Conservation (phyloP, 225 moss, liverwort and hornwort genomes). For the Bryum argenteum region DNA sequence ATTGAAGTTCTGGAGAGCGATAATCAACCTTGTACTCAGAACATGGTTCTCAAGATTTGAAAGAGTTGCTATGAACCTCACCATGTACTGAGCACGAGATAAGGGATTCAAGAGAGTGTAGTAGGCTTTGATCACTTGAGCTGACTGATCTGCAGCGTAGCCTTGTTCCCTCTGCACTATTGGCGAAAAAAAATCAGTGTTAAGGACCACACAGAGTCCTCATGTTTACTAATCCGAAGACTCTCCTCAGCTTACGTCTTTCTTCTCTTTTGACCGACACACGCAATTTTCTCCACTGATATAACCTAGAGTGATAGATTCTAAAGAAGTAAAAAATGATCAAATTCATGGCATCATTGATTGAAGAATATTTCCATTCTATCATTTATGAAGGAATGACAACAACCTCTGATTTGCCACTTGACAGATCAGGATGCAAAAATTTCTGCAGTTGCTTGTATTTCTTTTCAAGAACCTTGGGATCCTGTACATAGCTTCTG, state of each 20-base stretch:
- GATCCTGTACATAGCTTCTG: conserved; percentile 69
- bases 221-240: neutral
- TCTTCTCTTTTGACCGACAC: neutral
- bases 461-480: conserved; percentile 65
- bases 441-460: conserved; percentile 89
- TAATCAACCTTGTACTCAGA: conserved; percentile 5
- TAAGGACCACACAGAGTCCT: neutral
- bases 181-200: conserved; percentile 15
- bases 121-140: conserved; percentile 89
- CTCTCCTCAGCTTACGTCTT: neutral
- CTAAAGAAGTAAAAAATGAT: neutral
- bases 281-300: neutral
- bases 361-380: neutral
- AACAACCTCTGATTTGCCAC: conserved; percentile 76
- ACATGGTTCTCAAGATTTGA: neutral
- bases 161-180: conserved; percentile 74
- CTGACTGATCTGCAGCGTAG: conserved; percentile 79
- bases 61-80: conserved; percentile 23
- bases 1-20: conserved; percentile 12
- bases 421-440: conserved; percentile 88
- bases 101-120: conserved; percentile 74
- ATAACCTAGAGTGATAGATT: neutral
- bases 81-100: conserved; percentile 84
- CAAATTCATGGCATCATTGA: neutral
- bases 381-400: neutral